A percentile compares a stretch with the other conserved stretches of the same genome.
phyloP scores from a whole-genome alignment of 176 grass and related monocot species.

The Oryza glumipatula region DNA sequence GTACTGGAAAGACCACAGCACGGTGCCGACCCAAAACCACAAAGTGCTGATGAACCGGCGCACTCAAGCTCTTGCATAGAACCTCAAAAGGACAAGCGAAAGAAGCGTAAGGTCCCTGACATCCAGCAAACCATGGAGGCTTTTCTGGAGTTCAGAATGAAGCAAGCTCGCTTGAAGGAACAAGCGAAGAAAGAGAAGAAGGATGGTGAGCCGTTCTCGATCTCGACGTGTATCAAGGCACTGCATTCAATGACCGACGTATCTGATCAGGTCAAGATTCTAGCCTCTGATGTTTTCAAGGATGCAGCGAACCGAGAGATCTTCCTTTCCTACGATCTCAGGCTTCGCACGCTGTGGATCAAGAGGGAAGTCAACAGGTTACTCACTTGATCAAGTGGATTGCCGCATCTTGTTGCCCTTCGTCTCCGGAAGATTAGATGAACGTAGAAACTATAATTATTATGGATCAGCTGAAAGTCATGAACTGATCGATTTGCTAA shows the following conservation, averaged over 20 bases:
- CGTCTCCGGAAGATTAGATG: background rate
- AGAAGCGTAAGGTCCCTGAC: conserved; percentile 45
- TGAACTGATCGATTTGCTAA: too few species aligned
- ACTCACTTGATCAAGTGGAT: background rate
- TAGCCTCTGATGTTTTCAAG: conserved; percentile 60
- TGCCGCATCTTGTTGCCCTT: background rate
- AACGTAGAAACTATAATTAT: background rate
- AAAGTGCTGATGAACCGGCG: conserved; percentile 35
- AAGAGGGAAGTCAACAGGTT: conserved; percentile 53
- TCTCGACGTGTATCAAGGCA: conserved; percentile 50
- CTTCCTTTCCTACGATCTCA: conserved; percentile 55
- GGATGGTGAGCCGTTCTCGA: conserved; percentile 38
- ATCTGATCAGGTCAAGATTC: conserved; percentile 51
- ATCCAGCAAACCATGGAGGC: conserved; percentile 54
- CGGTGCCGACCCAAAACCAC: conserved; percentile 8
- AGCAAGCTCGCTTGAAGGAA: conserved; percentile 46
- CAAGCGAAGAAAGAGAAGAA: conserved; percentile 13
- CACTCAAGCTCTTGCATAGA: conserved; percentile 55
- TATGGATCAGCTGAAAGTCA: background rate
- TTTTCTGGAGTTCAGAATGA: conserved; percentile 54
- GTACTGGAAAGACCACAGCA: conserved; percentile 27
- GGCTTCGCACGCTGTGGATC: conserved; percentile 46
- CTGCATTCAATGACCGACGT: conserved; percentile 42
- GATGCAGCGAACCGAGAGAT: conserved; percentile 53
- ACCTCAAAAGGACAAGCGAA: conserved; percentile 43